Percentiles rank a stretch among this genome's conserved stretches.
These are phyloP conservation scores for Asterella californica DNA, from an alignment of 225 moss, liverwort and hornwort species.

Conservation along the genomic window DNA sequence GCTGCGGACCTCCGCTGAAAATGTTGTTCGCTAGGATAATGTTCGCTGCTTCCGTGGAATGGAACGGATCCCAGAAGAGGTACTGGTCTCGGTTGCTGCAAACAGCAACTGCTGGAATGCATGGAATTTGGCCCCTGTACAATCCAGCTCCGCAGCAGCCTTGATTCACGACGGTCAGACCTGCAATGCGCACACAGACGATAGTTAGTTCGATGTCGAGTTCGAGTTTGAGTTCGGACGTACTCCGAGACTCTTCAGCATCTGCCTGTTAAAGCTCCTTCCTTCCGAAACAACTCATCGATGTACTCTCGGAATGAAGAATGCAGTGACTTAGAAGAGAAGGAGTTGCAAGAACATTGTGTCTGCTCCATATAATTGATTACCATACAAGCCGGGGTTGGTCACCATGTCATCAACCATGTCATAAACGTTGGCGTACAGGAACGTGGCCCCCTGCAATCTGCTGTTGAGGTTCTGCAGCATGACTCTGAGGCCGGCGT, in stretches of 20 bases:
- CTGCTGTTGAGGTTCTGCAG: conserved; percentile 11
- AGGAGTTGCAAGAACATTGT: too few relatives aligned
- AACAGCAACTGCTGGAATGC: background rate
- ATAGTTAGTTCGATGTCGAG: background rate
- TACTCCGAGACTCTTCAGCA: background rate
- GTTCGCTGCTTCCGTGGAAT: conserved; percentile 29
- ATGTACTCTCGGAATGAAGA: background rate
- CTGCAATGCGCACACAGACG: background rate
- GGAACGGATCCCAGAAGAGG: conserved; percentile 26
- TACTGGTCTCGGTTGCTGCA: conserved; percentile 10
- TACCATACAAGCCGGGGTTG: conserved; percentile 24
- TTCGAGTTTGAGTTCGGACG: background rate
- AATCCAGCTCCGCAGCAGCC: conserved; percentile 24
- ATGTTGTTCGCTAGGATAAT: background rate
- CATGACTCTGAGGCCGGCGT: conserved; percentile 15
- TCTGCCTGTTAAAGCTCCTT: background rate
- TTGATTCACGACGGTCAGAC: background rate
- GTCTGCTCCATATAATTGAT: background rate
- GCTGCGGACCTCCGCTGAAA: background rate
- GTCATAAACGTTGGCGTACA: conserved; percentile 21
- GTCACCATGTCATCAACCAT: background rate
- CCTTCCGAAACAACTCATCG: background rate
- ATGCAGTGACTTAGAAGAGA: background rate
- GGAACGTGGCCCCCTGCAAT: background rate
- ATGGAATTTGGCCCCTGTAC: conserved; percentile 17